Evolutionary conservation across 352 stramenopile genomes (phyloP).

Genomic region (Pythium sp.): DNA sequence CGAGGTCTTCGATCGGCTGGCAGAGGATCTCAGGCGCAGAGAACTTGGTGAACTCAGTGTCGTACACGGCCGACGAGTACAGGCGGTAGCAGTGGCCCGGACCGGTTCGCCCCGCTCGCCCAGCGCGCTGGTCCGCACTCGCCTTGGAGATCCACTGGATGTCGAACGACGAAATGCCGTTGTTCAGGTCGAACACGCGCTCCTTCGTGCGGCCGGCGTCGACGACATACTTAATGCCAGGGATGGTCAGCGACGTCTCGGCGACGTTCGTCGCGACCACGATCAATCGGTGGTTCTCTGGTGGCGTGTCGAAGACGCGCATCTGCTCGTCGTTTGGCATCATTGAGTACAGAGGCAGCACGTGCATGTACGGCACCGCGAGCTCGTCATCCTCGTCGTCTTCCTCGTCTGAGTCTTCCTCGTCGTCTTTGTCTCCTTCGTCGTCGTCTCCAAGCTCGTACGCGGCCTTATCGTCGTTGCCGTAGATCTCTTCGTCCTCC

Average conservation of each 20-base stretch:
- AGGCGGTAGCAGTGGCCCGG: conserved; percentile 98
- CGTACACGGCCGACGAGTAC: conserved; percentile 96
- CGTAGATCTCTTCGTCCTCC: conserved; percentile 64
- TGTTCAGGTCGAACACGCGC: conserved; percentile 91
- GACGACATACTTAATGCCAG: conserved; percentile 96
- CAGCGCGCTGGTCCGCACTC: conserved; percentile 87
- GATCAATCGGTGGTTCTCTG: conserved; percentile 90
- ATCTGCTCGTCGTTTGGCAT: conserved; percentile 96
- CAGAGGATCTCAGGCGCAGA: conserved; percentile 88
- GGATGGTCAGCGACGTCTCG: conserved; percentile 96
- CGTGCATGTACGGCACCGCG: conserved; percentile 76
- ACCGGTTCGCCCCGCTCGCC: conserved; percentile 93
- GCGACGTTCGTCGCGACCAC: conserved; percentile 98
- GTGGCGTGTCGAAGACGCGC: conserved; percentile 82
- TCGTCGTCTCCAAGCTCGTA: conserved; percentile 47
- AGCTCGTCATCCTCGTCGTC: conserved; percentile 77
- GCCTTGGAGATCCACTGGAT: conserved; percentile 90
- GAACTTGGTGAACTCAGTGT: conserved; percentile 92
- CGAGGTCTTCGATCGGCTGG: conserved; percentile 94
- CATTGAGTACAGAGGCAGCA: conserved; percentile 97
- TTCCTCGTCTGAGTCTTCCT: conserved; percentile 76
- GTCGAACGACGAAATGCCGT: conserved; percentile 93
- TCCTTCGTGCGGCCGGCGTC: conserved; percentile 96
- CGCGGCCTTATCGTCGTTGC: conserved; percentile 36
- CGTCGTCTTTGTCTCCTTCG: conserved; percentile 40